phyloP scores from a whole-genome alignment of 805 yeast species.

The Barnettozyma botsteinii region DNA sequence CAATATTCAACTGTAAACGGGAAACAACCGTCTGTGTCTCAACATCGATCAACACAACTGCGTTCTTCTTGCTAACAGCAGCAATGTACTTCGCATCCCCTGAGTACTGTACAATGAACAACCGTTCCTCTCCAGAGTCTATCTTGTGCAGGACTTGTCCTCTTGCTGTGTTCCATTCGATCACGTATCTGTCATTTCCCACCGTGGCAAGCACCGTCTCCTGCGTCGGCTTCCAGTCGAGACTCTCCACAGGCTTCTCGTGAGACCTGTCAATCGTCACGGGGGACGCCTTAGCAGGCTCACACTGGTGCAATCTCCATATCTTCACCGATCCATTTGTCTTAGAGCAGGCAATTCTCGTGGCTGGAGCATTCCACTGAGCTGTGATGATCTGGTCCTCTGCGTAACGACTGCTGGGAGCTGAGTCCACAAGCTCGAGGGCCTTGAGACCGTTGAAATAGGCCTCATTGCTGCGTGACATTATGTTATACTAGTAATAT shows the following conservation, averaged over 20 bases:
- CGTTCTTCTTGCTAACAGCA: conserved; percentile 37
- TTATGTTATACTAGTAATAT: too few species aligned
- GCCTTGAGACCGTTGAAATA: conserved; percentile 4
- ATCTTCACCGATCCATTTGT: conserved; percentile 27
- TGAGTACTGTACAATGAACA: conserved; percentile 26
- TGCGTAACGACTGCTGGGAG: neutral
- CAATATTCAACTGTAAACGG: conserved; percentile 23
- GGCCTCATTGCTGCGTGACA: neutral
- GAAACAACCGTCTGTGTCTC: conserved; percentile 26
- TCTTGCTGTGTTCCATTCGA: conserved; percentile 39
- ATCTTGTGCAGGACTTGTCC: conserved; percentile 31
- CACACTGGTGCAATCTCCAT: conserved; percentile 24
- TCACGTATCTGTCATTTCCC: conserved; percentile 41
- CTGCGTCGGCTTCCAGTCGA: conserved; percentile 45
- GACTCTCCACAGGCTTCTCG: conserved; percentile 31
- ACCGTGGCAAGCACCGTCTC: conserved; percentile 44
- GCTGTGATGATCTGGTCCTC: conserved; percentile 14
- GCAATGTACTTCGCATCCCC: conserved; percentile 41
- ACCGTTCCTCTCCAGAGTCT: conserved; percentile 21
- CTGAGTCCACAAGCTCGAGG: neutral
- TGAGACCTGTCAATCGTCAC: conserved; percentile 37
- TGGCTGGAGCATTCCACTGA: conserved; percentile 27
- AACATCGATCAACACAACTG: conserved; percentile 32
- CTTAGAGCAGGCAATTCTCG: conserved; percentile 25
- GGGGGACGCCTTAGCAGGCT: conserved; percentile 29